A percentile compares a stretch with the other conserved stretches of the same genome.
Conservation (phyloP, 2,329 filamentous ascomycete species). For the Nemania sp. region DNA sequence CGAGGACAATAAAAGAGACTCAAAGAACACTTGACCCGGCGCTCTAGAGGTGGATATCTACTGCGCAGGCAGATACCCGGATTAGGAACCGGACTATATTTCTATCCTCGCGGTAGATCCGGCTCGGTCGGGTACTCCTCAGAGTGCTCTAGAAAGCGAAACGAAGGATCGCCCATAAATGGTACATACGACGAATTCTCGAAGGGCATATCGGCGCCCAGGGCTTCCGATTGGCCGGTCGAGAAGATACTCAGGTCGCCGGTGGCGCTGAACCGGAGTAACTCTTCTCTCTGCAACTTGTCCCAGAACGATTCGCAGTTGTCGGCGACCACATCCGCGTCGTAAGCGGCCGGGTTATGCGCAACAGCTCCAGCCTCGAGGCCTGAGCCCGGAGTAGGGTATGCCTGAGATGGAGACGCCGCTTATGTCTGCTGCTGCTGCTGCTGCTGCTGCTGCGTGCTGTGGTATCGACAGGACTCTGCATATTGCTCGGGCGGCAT, state of each 20-base stretch:
- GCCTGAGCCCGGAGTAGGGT: slow-evolving; percentile 25
- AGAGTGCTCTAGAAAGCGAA: slow-evolving; percentile 25
- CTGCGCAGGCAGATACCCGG: no score
- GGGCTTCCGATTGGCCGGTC: slow-evolving; percentile 31
- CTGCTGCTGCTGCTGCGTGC: slow-evolving; percentile 18
- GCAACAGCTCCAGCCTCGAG: slow-evolving; percentile 21
- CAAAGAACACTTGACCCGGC: no score
- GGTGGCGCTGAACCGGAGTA: slow-evolving; percentile 31
- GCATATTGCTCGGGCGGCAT: slow-evolving; percentile 26
- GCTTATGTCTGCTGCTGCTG: no score
- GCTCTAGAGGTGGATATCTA: no score
- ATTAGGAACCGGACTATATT: no score
- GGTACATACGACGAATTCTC: slow-evolving; percentile 27
- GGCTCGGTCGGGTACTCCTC: slow-evolving; percentile 8
- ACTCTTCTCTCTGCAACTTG: slow-evolving; percentile 29
- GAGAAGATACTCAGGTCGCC: slow-evolving; percentile 37
- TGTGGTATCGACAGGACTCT: slow-evolving; percentile 30
- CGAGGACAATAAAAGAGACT: no score
- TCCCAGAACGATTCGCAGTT: slow-evolving; percentile 30
- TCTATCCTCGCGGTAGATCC: neutral
- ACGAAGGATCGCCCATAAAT: slow-evolving; percentile 22
- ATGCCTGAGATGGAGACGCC: slow-evolving; percentile 20
- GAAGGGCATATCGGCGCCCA: slow-evolving; percentile 31
- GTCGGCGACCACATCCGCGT: slow-evolving; percentile 15
- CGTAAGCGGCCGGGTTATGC: slow-evolving; percentile 17